phyloP scores from a whole-genome alignment of 257 asterid species.

The Paulownia fortunei region DNA sequence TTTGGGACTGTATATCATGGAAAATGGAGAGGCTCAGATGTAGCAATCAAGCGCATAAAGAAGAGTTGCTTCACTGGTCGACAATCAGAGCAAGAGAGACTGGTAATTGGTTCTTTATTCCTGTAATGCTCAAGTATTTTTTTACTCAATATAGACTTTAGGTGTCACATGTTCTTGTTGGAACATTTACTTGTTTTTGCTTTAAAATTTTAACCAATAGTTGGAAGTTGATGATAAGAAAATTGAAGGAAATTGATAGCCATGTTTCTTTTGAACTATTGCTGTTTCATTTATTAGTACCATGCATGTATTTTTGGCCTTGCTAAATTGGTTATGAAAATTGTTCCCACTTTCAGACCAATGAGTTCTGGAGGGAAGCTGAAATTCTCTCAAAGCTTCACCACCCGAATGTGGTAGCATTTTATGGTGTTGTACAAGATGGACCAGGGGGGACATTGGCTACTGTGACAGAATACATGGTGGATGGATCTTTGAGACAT shows the following conservation, averaged over 20 bases:
- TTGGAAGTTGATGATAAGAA: slow-evolving; percentile 19
- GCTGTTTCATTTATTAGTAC: background rate
- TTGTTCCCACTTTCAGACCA: slow-evolving; percentile 53
- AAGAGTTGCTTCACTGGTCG: slow-evolving; percentile 82
- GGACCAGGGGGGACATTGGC: slow-evolving; percentile 73
- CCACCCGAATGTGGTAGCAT: slow-evolving; percentile 76
- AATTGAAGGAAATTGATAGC: slow-evolving; percentile 18
- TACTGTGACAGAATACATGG: slow-evolving; percentile 71
- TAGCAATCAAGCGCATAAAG: slow-evolving; percentile 87
- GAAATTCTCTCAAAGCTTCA: slow-evolving; percentile 75
- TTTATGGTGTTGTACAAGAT: slow-evolving; percentile 75
- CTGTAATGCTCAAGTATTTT: background rate
- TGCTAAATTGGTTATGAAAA: slow-evolving; percentile 35
- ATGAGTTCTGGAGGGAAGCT: slow-evolving; percentile 74
- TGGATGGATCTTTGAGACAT: slow-evolving; percentile 69
- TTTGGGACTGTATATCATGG: slow-evolving; percentile 58
- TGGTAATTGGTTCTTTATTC: slow-evolving; percentile 49
- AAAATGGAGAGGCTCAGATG: slow-evolving; percentile 72
- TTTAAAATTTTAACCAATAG: background rate
- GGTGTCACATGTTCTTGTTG: background rate
- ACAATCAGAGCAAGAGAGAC: slow-evolving; percentile 85
- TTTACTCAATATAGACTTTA: slow-evolving; percentile 2
- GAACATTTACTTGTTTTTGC: background rate
- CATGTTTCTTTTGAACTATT: slow-evolving; percentile 19
- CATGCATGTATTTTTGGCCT: slow-evolving; percentile 16